Evolutionary conservation across 768 basidiomycete genomes (phyloP), one percentile per base, ranked within the genome.

Genomic region (Pleurotus djamor): DNA sequence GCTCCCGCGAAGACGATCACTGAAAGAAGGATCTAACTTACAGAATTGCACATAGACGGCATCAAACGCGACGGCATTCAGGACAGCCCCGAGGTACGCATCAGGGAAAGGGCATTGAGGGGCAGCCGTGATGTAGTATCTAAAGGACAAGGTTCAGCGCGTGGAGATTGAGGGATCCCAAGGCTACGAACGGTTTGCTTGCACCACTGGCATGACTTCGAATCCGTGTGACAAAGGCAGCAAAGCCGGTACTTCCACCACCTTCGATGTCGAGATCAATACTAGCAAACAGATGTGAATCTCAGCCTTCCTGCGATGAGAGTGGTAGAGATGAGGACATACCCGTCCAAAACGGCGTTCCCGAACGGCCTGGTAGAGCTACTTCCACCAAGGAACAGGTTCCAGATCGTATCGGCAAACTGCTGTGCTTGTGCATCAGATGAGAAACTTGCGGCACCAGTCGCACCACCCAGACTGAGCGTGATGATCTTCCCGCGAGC

Each of bases 231-330:
- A 84, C 76, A 48, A 85, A 84, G 1, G 81, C 76, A 5, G 72
- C 72, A 56, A 76, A 83, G n/a, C 77, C 75, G 0, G 74, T 69
- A 48, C 73, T 71, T 41, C 70, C 71, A 10, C 86, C 86, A 17
- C 82, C 79, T 70, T 88, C 87, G 57, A 89, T 84, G 66, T 88
- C 87, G 33, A 89, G 67, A 67, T 88, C 87, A 54, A 87, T 64
- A 38, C 79, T 80, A 48, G 8, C 64, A 49, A 12, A n/a, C 21
- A 34, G 38, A 5, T 21, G 16, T 55, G 16, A 55, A 28, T 34
- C 32, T 52, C 9, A 17, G 10, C 17, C 8, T 7, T 16, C 13
- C 8, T n/a, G 32, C 2, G 50, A 32, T 8, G 33, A 41, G n/a
- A 41, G 38, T 41, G 38, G 38, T 41, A 41, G 38, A 7, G 4